Base-by-base conservation (phyloP, 1,284 basidiomycete species). In the Leccinum griseonigrum region DNA sequence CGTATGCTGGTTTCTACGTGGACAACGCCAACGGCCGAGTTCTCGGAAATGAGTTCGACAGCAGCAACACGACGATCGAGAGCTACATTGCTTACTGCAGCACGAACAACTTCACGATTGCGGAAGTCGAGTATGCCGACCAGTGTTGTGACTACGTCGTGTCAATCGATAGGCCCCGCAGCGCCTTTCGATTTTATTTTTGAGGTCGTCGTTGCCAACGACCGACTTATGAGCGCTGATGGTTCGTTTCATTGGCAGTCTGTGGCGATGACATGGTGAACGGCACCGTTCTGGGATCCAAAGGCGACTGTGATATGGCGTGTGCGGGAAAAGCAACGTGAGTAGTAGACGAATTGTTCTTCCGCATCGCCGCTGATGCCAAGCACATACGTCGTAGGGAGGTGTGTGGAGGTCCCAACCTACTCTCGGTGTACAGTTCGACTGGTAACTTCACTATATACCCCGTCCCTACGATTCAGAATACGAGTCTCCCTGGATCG, bases 391-490 rank as follows among this genome's bases (percentile, higher is more conserved):
- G 9, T 16, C 36, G 14, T 38, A 90, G 85, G 28, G 81, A 90
- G 73, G 83, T 83, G 50, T 91, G 90, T 65, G 90, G 90, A 67
- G 88, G 84, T 10, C 81, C 85, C 2, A 86, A 85, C 67, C 81
- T 84, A n/a, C 70, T 92, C 53, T 90, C 87, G 1, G 83, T 91
- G 13, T 92, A 92, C 67, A 79, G 84, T 0, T 77, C 81, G 0
- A 81, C 73, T 0, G 77, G 76, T 4, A 81, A 77, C 51, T 76
- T 90, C 51, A 82, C 79, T 0, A 78, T 78, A 8, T 74, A 85
- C n/a, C 83, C 90, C 0, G 81, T 91, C 5, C 88, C 90, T 7
- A 75, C 77, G 0, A 69, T 81, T 2, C 79, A 83, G 67, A 85
- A 77, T 7, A 82, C 80, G 0, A 78, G 73, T 63, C 81, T 91